phyloP scores from a whole-genome alignment of 2,329 filamentous ascomycete species.

The Malbranchea zuffiana region DNA sequence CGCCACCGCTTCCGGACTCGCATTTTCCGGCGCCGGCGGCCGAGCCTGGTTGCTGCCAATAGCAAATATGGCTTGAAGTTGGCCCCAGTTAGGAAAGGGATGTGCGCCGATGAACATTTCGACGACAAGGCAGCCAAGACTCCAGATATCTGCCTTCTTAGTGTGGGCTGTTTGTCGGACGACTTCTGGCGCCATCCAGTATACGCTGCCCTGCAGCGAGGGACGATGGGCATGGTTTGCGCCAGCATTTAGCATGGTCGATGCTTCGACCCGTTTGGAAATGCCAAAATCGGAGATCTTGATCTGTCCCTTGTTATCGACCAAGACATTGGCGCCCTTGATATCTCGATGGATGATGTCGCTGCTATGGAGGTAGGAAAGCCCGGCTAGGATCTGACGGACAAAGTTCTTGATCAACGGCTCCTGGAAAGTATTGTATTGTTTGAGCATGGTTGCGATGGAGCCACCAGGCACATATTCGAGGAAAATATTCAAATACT shows the following conservation, averaged over 20 bases:
- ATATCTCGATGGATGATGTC: constrained; percentile 99
- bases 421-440: constrained; percentile 89
- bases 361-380: constrained; percentile 83
- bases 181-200: constrained; percentile 99
- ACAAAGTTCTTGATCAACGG: constrained; percentile 93
- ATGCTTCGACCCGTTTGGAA: constrained; percentile 90
- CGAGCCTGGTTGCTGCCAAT: constrained; percentile 81
- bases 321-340: constrained; percentile 96
- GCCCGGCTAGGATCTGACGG: constrained; percentile 81
- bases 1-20: constrained; percentile 68
- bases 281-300: constrained; percentile 99
- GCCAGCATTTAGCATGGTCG: constrained; percentile 56
- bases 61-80: constrained; percentile 97
- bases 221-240: constrained; percentile 43
- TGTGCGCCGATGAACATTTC: constrained; percentile 99
- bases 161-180: constrained; percentile 97
- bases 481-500: constrained; percentile 97
- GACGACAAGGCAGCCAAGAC: constrained; percentile 86
- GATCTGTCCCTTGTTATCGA: constrained; percentile 97
- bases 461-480: constrained; percentile 97
- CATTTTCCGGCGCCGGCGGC: constrained; percentile 77
- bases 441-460: constrained; percentile 96
- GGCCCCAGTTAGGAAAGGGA: constrained; percentile 92
- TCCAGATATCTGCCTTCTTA: constrained; percentile 98
- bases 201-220: constrained; percentile 91